Evolutionary conservation across 164 flowering plant genomes (phyloP), one percentile per base, ranked within the genome.

Genomic region (Amborella trichopoda): DNA sequence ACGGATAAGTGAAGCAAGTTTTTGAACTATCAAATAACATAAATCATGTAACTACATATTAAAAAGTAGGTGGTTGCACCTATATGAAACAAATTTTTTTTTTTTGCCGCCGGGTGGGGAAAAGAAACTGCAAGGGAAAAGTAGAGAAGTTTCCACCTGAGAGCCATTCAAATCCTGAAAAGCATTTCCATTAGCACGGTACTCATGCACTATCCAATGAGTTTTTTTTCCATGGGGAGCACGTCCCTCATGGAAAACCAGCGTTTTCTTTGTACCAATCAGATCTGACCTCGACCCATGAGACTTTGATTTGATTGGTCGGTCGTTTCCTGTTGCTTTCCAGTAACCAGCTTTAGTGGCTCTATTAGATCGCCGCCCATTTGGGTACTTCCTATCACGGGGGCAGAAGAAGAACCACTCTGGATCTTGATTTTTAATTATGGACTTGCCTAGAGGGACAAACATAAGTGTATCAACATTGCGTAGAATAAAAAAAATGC

Each of bases 191-290:
- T 28, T 13, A 20, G 60, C 48, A 26, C 27, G 48, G 22, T 55
- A 55, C 47, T 55, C 60, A 17, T 55, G 48, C 34, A 55, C 30
- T 37, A 46, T 48, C 60, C 60, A 55, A 20, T 55, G 23, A 2
- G 53, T 55, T 28, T 48, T 55, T 30, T 23, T 41, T 23, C 60
- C 60, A 2, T 26, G 20, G 2, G 60, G 60, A 5, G 60, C 60
- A 25, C 28, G 48, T 24, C 60, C 59, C 23, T 48, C 40, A 25
- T 55, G 48, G 53, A 55, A 55, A 17, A 55, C 60, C 53, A 55
- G 48, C n/a, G 48, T 48, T 25, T 40, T 55, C 40, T 48, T 49
- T 32, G n/a, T 49, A 40, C 52, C 52, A 17, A 49, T 34, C 52
- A 49, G 36, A n/a, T n/a, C n/a, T n/a, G n/a, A n/a, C 30, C 27